Percentiles rank a stretch among this genome's conserved stretches.
Conservation (phyloP, 1,284 basidiomycete species). For the Rhodotorula sp. region DNA sequence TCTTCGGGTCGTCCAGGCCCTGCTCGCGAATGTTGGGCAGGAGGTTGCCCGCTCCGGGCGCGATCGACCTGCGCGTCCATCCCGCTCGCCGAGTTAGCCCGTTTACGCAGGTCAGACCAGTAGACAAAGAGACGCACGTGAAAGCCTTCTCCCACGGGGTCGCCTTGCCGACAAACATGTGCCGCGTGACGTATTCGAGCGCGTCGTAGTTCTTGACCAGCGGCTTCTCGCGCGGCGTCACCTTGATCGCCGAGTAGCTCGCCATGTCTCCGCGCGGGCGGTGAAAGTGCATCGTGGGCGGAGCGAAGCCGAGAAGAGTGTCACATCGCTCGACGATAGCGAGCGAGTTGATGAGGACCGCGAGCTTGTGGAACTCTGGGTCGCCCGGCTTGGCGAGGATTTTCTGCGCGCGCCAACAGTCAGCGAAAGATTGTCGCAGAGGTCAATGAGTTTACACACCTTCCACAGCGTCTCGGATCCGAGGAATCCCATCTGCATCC, state of each 20-base stretch:
- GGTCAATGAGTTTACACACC: conserved; percentile 4
- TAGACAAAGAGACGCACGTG: conserved; percentile 14
- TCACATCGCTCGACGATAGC: conserved; percentile 7
- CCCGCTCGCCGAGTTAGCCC: background rate
- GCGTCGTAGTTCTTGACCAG: conserved; percentile 37
- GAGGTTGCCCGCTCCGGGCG: conserved; percentile 34
- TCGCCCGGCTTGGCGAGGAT: conserved; percentile 28
- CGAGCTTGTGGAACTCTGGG: conserved; percentile 29
- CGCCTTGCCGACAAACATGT: conserved; percentile 38
- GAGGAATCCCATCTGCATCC: conserved; percentile 37
- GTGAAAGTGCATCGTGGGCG: conserved; percentile 32
- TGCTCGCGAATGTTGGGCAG: conserved; percentile 12
- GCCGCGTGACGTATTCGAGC: conserved; percentile 33
- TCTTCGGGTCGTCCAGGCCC: conserved; percentile 12
- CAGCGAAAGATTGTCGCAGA: no score
- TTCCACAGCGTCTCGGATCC: conserved; percentile 23
- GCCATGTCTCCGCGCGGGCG: conserved; percentile 28
- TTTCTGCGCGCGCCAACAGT: conserved; percentile 23
- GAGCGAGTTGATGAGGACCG: conserved; percentile 29
- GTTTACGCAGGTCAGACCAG: background rate
- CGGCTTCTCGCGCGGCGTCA: conserved; percentile 18
- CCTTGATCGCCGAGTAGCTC: conserved; percentile 20
- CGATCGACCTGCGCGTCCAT: conserved; percentile 11
- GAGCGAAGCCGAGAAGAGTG: background rate
- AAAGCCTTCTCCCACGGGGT: conserved; percentile 36